A percentile compares a stretch with the other conserved stretches of the same genome.
phyloP scores from a whole-genome alignment of 352 stramenopile species.

The Phytophthora pseudosyringae region DNA sequence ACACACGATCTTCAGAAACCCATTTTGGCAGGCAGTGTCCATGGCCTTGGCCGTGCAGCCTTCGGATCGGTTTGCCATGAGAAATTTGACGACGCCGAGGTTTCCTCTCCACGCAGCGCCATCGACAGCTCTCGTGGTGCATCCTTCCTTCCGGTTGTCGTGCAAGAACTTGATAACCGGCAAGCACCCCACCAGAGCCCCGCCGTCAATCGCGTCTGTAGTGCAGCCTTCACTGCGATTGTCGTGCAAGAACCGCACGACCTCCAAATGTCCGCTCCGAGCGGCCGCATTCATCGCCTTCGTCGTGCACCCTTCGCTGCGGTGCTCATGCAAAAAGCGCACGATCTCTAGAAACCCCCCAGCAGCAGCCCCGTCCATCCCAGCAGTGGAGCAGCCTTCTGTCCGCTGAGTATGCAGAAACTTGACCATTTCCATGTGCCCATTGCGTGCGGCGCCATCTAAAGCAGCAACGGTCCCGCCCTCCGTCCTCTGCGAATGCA shows the following conservation, averaged over 20 bases:
- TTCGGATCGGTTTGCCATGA: conserved; percentile 35
- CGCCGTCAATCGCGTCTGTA: conserved; percentile 44
- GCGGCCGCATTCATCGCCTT: conserved; percentile 46
- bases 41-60: conserved; percentile 43
- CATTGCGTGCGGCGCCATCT: conserved; percentile 33
- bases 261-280: conserved; percentile 32
- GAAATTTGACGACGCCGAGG: conserved; percentile 42
- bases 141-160: conserved; percentile 35
- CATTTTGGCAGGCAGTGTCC: conserved; percentile 40
- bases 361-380: conserved; percentile 44
- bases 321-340: conserved; percentile 39
- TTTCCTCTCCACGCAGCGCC: conserved; percentile 40
- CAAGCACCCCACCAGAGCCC: conserved; percentile 40
- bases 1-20: conserved; percentile 32
- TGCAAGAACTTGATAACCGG: conserved; percentile 46
- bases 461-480: conserved; percentile 44
- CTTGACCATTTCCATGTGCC: conserved; percentile 32
- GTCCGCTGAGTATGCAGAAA: conserved; percentile 36
- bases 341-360: conserved; percentile 40
- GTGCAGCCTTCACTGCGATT: conserved; percentile 43
- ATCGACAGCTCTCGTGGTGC: conserved; percentile 41
- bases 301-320: conserved; percentile 37
- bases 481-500: conserved; percentile 24
- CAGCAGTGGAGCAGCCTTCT: conserved; percentile 38
- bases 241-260: conserved; percentile 39